These are phyloP conservation scores for Alternaria tenuissima DNA, from an alignment of 2,329 filamentous ascomycete genomes.

Conservation along the genomic window DNA sequence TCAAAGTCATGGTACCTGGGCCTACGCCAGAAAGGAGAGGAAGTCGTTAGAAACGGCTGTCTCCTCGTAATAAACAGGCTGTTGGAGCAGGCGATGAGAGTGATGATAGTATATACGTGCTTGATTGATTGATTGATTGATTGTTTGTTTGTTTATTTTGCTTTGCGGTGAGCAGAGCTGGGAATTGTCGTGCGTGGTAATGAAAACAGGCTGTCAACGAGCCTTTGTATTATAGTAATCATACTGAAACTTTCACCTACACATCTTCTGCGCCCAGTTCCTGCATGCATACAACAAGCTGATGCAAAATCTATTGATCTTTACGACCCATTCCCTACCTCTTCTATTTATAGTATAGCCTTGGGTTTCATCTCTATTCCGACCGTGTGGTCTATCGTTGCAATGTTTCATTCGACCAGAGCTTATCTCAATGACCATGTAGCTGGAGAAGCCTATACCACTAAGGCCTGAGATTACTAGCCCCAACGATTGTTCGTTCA, in stretches of 20 bases:
- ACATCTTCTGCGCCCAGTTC: not conserved
- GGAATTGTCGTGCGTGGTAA: not conserved
- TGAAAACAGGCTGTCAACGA: not conserved
- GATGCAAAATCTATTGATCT: not conserved
- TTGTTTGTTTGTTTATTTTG: not conserved
- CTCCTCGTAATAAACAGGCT: not conserved
- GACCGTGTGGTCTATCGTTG: too few relatives aligned
- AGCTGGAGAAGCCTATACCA: too few relatives aligned
- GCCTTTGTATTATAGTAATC: constrained; percentile 12
- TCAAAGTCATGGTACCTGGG: constrained; percentile 44
- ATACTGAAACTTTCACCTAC: not conserved
- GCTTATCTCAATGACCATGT: too few relatives aligned
- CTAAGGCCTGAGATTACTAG: too few relatives aligned
- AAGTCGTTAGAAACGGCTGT: constrained; percentile 38
- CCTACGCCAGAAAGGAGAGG: constrained; percentile 36
- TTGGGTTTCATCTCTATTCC: too few relatives aligned
- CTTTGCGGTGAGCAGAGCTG: not conserved
- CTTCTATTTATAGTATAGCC: too few relatives aligned
- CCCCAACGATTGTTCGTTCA: too few relatives aligned
- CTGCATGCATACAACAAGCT: not conserved
- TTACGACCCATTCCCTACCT: not conserved
- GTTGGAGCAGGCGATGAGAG: not conserved
- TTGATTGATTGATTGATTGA: constrained; percentile 6
- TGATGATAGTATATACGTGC: constrained; percentile 10
- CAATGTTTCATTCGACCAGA: too few relatives aligned